These are phyloP conservation scores for Pythium plurisporium DNA, from an alignment of 352 stramenopile species.

Conservation along the genomic window DNA sequence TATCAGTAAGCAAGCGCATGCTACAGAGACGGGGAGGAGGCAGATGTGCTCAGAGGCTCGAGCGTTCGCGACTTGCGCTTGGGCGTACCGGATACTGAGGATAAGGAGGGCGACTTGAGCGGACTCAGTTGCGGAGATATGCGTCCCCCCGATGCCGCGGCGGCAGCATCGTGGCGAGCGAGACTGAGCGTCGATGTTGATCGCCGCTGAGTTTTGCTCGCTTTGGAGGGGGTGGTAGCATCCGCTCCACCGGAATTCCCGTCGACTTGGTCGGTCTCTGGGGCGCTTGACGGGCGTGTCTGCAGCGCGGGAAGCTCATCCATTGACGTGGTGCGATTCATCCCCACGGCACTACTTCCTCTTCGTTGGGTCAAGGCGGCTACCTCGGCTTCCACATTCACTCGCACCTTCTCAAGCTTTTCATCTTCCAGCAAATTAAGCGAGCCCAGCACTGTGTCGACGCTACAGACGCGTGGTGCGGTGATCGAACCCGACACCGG, in stretches of 20 bases:
- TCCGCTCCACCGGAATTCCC: background rate
- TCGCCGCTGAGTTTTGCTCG: conserved; percentile 2
- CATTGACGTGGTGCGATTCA: background rate
- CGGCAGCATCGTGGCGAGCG: conserved; percentile 20
- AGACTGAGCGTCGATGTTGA: conserved; percentile 18
- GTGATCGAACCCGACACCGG: conserved; percentile 21
- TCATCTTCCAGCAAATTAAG: conserved; percentile 49
- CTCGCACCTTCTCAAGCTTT: conserved; percentile 47
- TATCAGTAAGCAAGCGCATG: no score
- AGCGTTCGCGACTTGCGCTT: conserved; percentile 56
- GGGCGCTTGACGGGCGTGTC: conserved; percentile 18
- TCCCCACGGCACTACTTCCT: conserved; percentile 5
- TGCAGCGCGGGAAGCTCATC: conserved; percentile 17
- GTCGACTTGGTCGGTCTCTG: background rate
- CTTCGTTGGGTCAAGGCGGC: conserved; percentile 20
- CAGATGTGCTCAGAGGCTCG: conserved; percentile 29
- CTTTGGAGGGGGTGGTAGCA: background rate
- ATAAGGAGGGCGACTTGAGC: conserved; percentile 28
- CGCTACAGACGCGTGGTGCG: conserved; percentile 46
- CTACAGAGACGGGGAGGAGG: background rate
- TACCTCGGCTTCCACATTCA: conserved; percentile 60
- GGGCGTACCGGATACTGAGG: conserved; percentile 10
- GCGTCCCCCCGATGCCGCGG: background rate
- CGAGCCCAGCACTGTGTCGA: conserved; percentile 46
- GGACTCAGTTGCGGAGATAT: conserved; percentile 23